Percentiles rank a stretch among this genome's conserved stretches.
These are phyloP conservation scores for Sugiyamaella neomexicana DNA, from an alignment of 1,139 yeast genomes.

Conservation along the genomic window DNA sequence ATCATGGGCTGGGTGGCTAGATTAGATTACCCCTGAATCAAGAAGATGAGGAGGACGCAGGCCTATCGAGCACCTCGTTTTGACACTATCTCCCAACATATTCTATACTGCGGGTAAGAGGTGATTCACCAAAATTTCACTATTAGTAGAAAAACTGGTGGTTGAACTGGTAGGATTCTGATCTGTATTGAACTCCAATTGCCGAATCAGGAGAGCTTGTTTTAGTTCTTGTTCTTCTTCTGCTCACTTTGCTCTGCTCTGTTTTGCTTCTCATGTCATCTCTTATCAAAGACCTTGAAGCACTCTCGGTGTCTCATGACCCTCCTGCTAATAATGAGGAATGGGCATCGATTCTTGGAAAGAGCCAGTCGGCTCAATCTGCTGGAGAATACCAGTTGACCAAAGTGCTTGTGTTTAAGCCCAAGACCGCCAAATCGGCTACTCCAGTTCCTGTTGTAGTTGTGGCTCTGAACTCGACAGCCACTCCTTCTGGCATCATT, in stretches of 20 bases:
- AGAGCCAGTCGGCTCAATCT: slow-evolving; percentile 7
- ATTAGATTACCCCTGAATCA: no score
- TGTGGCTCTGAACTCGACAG: slow-evolving; percentile 66
- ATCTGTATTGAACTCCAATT: no score
- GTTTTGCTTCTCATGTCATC: slow-evolving; percentile 11
- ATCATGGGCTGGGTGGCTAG: no score
- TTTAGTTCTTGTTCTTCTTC: no score
- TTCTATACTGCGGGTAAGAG: neutral
- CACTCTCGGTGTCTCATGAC: slow-evolving; percentile 33
- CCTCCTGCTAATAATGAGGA: slow-evolving; percentile 33
- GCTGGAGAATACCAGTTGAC: slow-evolving; percentile 38
- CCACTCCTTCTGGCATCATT: slow-evolving; percentile 64
- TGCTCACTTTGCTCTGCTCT: neutral
- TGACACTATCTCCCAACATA: neutral
- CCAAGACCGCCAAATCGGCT: slow-evolving; percentile 84
- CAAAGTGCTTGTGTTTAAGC: slow-evolving; percentile 83
- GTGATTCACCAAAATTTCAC: slow-evolving; percentile 12
- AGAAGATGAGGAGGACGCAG: no score
- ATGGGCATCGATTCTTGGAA: slow-evolving; percentile 32
- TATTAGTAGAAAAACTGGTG: no score
- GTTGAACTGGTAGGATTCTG: no score
- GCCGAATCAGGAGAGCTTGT: no score
- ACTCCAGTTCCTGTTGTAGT: slow-evolving; percentile 81
- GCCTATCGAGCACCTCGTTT: neutral
- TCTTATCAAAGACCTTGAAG: slow-evolving; percentile 26